Conservation (phyloP, 306 rosid species). For the Cicer chorassanicum region DNA sequence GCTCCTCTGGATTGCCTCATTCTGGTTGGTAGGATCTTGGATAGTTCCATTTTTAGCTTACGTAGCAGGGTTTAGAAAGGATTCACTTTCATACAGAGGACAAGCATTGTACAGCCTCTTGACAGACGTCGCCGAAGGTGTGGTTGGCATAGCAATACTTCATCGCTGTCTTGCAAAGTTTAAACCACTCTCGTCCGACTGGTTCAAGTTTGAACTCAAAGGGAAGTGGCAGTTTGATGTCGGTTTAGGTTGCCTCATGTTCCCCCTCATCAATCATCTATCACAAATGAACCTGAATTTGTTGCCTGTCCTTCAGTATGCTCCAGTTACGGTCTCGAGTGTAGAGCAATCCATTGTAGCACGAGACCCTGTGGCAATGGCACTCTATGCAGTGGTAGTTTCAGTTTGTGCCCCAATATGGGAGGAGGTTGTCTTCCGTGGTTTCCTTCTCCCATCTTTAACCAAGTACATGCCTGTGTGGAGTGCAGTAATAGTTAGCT, state of each 20-base stretch:
- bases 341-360: conserved; percentile 69
- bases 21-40: conserved; percentile 74
- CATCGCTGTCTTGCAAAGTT: conserved; percentile 57
- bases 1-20: conserved; percentile 69
- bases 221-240: conserved; percentile 66
- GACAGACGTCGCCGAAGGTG: conserved; percentile 58
- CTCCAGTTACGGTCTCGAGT: conserved; percentile 60
- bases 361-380: conserved; percentile 68
- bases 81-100: conserved; percentile 63
- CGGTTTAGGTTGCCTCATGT: conserved; percentile 63
- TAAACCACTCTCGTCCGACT: conserved; percentile 59
- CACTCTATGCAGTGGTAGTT: conserved; percentile 64
- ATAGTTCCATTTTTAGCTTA: conserved; percentile 62
- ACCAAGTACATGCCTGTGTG: conserved; percentile 67
- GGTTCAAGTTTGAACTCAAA: conserved; percentile 60
- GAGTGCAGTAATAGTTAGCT: conserved; percentile 63
- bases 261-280: conserved; percentile 61
- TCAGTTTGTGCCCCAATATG: conserved; percentile 64
- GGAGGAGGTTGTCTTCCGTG: conserved; percentile 72
- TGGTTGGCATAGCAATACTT: conserved; percentile 61
- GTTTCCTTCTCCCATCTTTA: conserved; percentile 69
- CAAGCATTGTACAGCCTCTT: conserved; percentile 71
- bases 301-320: conserved; percentile 58
- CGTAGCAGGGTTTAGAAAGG: conserved; percentile 63
- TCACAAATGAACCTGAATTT: conserved; percentile 63